These are phyloP conservation scores for Syncephalastrum racemosum DNA, from an alignment of 371 early-diverging fungal species.

Conservation along the genomic window DNA sequence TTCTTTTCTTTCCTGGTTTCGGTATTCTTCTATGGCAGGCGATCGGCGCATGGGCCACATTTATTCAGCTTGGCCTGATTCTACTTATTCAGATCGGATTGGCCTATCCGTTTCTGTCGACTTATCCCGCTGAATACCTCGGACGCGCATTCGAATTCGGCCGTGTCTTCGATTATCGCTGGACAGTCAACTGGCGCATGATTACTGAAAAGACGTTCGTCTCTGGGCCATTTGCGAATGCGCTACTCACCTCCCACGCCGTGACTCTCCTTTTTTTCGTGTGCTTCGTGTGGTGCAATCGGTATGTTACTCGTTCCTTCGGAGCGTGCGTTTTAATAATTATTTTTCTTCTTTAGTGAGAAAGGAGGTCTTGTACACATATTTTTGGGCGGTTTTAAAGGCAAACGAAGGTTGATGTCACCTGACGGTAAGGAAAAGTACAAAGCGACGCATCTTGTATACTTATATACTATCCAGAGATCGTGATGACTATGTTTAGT, in stretches of 20 bases:
- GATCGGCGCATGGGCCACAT: slow-evolving; percentile 51
- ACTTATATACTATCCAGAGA: slow-evolving; percentile 47
- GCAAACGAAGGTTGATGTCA: slow-evolving; percentile 12
- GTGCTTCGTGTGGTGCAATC: slow-evolving; percentile 52
- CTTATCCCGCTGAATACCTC: slow-evolving; percentile 66
- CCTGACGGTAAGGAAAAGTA: slow-evolving; percentile 37
- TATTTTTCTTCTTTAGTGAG: slow-evolving; percentile 1
- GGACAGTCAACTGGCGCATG: slow-evolving; percentile 97
- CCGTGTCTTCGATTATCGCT: slow-evolving; percentile 80
- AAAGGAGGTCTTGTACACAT: neutral
- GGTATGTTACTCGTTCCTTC: slow-evolving; percentile 15
- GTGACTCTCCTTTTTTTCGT: slow-evolving; percentile 62
- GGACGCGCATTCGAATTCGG: slow-evolving; percentile 83
- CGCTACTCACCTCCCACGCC: slow-evolving; percentile 62
- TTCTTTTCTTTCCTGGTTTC: slow-evolving; percentile 86
- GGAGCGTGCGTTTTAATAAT: neutral
- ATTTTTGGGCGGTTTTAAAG: slow-evolving; percentile 11
- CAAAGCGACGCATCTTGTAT: slow-evolving; percentile 4
- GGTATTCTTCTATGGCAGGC: slow-evolving; percentile 68
- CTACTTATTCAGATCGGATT: slow-evolving; percentile 60
- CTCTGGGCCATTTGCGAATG: slow-evolving; percentile 55
- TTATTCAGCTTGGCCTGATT: slow-evolving; percentile 47
- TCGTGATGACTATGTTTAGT: slow-evolving; percentile 70
- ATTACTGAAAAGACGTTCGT: slow-evolving; percentile 68
- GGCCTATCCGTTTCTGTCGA: slow-evolving; percentile 71